These are phyloP conservation scores for Lomentospora prolificans DNA, from an alignment of 2,329 filamentous ascomycete genomes.

Conservation along the genomic window DNA sequence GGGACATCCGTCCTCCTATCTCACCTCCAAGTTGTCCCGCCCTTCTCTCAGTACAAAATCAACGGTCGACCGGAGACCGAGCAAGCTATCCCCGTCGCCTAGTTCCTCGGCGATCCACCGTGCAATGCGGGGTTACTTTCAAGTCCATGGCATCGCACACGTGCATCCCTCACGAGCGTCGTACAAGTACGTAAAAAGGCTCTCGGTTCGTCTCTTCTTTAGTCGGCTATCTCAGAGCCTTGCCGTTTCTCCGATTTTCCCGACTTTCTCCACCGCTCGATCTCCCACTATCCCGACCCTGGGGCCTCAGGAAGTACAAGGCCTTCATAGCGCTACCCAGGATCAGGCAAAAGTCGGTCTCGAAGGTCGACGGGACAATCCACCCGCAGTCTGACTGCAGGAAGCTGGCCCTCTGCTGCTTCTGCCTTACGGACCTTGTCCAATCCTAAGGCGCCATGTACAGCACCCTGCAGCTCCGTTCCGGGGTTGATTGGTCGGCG, in stretches of 20 bases:
- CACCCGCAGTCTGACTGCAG: conserved; percentile 7
- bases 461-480: background rate
- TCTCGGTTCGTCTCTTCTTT: background rate
- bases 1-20: too few species aligned
- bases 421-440: conserved; percentile 4
- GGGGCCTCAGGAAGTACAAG: background rate
- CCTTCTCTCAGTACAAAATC: too few species aligned
- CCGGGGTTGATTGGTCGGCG: conserved; percentile 4
- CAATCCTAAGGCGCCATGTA: background rate
- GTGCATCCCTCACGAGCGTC: background rate
- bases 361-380: conserved; percentile 5
- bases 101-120: too few species aligned
- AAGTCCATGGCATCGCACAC: too few species aligned
- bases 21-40: too few species aligned
- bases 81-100: too few species aligned
- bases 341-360: conserved; percentile 6
- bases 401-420: background rate
- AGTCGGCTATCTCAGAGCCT: background rate
- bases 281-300: background rate
- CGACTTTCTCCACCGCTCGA: background rate
- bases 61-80: too few species aligned
- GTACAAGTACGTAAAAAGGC: too few species aligned
- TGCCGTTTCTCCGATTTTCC: background rate
- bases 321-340: background rate
- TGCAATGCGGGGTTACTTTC: too few species aligned